A percentile compares a stretch with the other conserved stretches of the same genome.
phyloP scores from a whole-genome alignment of 148 eudicot species.

The Fagopyrum homotropicum region DNA sequence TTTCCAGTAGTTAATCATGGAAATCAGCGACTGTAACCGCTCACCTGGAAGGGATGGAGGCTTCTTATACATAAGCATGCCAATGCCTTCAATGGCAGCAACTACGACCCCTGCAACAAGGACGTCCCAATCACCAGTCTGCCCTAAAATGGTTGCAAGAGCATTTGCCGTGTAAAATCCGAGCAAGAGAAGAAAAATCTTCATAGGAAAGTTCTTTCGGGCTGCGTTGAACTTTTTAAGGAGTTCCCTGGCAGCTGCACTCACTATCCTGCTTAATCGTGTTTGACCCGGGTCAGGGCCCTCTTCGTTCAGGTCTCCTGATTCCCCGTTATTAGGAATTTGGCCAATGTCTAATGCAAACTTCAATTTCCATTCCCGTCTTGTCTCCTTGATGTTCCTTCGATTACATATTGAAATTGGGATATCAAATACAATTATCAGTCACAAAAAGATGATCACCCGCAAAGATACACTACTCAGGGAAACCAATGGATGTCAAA shows the following conservation, averaged over 20 bases:
- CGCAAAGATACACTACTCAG: background rate
- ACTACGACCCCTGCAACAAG: slow-evolving; percentile 92
- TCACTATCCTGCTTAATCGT: slow-evolving; percentile 72
- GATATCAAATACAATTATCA: background rate
- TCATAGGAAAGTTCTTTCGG: slow-evolving; percentile 85
- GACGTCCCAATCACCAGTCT: slow-evolving; percentile 97
- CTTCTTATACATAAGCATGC: slow-evolving; percentile 83
- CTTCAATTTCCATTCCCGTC: slow-evolving; percentile 39
- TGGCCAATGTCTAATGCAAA: slow-evolving; percentile 75
- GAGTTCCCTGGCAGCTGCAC: slow-evolving; percentile 69
- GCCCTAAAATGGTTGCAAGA: slow-evolving; percentile 88
- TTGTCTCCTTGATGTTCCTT: slow-evolving; percentile 33
- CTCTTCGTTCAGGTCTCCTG: slow-evolving; percentile 37
- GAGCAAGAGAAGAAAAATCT: slow-evolving; percentile 75
- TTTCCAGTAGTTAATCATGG: slow-evolving; percentile 84
- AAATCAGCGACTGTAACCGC: slow-evolving; percentile 61
- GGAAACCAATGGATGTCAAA: background rate
- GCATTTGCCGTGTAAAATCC: slow-evolving; percentile 98
- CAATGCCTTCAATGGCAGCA: slow-evolving; percentile 93
- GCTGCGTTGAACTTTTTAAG: slow-evolving; percentile 68
- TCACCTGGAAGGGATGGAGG: slow-evolving; percentile 27
- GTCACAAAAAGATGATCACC: background rate
- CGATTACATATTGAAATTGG: slow-evolving; percentile 1
- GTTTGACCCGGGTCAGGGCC: slow-evolving; percentile 55
- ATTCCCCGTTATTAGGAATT: slow-evolving; percentile 40